A percentile compares a stretch with the other conserved stretches of the same genome.
Conservation (phyloP, 1,284 basidiomycete genomes). For the Schizophyllum commune region DNA sequence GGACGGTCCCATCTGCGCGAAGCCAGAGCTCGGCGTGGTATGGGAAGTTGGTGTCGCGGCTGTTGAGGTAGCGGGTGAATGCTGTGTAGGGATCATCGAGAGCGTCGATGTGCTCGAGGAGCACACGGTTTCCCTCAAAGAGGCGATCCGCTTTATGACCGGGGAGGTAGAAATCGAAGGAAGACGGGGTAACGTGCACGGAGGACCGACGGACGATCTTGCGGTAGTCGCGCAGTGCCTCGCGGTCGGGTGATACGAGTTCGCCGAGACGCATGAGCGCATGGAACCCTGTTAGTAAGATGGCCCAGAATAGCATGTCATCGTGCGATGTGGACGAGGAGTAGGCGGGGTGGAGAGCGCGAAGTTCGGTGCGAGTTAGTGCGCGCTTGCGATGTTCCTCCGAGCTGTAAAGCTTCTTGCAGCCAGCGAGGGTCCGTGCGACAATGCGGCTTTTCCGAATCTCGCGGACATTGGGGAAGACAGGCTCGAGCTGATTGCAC, state of each 20-base stretch:
- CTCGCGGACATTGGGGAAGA: slow-evolving; percentile 6
- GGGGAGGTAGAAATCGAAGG: slow-evolving; percentile 19
- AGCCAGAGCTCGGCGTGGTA: slow-evolving; percentile 11
- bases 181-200: background rate
- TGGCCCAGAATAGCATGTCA: slow-evolving; percentile 4
- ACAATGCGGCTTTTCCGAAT: background rate
- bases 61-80: slow-evolving; percentile 6
- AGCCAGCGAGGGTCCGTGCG: slow-evolving; percentile 6
- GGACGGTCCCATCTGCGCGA: slow-evolving; percentile 8
- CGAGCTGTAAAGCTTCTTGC: background rate
- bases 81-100: background rate
- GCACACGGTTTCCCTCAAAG: slow-evolving; percentile 16
- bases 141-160: slow-evolving; percentile 23
- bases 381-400: slow-evolving; percentile 5
- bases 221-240: slow-evolving; percentile 8
- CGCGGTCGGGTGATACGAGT: slow-evolving; percentile 11
- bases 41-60: slow-evolving; percentile 9
- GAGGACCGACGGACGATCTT: slow-evolving; percentile 12
- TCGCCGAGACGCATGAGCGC: slow-evolving; percentile 23
- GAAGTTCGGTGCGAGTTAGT: background rate
- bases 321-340: slow-evolving; percentile 2
- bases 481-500: slow-evolving; percentile 5
- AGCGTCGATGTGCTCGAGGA: background rate
- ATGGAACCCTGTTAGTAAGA: slow-evolving; percentile 15
- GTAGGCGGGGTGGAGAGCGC: background rate